phyloP scores from a whole-genome alignment of 306 rosid species.

The Cucurbita maxima region DNA sequence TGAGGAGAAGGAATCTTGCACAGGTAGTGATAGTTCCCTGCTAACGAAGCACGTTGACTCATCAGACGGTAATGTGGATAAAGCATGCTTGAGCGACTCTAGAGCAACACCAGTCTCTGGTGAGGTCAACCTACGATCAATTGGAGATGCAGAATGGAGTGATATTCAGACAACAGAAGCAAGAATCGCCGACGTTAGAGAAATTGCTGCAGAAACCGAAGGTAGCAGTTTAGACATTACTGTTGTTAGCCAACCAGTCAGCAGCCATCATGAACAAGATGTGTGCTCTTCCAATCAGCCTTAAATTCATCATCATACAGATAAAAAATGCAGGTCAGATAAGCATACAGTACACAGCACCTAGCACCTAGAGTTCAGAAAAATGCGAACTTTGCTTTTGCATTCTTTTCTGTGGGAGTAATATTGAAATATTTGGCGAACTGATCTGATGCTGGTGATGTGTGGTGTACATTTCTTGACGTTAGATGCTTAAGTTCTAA shows the following conservation, averaged over 20 bases:
- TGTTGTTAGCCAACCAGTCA: conserved; percentile 62
- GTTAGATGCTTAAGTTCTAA: neutral
- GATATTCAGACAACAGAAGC: conserved; percentile 91
- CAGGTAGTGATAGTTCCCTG: conserved; percentile 26
- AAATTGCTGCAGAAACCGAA: conserved; percentile 55
- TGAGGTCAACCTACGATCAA: conserved; percentile 47
- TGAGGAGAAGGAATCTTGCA: conserved; percentile 79
- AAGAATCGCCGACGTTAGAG: conserved; percentile 87
- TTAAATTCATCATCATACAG: neutral
- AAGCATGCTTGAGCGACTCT: conserved; percentile 84
- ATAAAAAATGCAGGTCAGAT: neutral
- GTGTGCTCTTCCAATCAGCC: conserved; percentile 35
- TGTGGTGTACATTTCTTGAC: conserved; percentile 4
- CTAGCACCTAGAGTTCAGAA: neutral
- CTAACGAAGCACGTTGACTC: conserved; percentile 79
- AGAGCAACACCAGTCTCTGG: conserved; percentile 49
- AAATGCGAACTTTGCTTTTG: neutral
- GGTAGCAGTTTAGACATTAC: conserved; percentile 86
- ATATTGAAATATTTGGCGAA: neutral
- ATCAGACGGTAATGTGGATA: conserved; percentile 78
- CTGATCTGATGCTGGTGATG: neutral
- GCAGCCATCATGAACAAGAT: conserved; percentile 60
- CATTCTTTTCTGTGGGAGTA: neutral
- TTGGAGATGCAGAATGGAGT: conserved; percentile 73
- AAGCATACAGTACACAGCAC: neutral